Evolutionary conservation across 176 grass and related monocot genomes (phyloP).

Genomic region (Aegilops tauschii): DNA sequence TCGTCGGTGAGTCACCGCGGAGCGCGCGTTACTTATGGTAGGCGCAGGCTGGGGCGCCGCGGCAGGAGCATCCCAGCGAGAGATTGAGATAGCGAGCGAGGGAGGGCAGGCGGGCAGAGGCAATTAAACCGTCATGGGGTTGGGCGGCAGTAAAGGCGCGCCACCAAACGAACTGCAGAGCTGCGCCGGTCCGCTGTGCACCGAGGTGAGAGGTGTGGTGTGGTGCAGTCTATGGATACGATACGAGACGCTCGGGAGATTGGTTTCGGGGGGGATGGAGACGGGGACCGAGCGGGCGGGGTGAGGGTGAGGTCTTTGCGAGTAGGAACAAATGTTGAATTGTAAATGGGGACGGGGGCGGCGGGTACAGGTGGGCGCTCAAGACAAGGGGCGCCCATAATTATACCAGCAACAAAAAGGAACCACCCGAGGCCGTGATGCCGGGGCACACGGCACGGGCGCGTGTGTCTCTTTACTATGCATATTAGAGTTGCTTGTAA

Average conservation of each 20-base stretch:
- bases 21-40: conserved; percentile 19
- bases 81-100: neutral
- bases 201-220: neutral
- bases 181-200: neutral
- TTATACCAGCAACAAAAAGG: neutral
- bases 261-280: neutral
- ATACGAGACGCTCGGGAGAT: neutral
- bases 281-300: neutral
- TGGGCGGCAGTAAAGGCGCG: conserved; percentile 41
- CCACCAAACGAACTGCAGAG: conserved; percentile 27
- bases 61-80: conserved; percentile 22
- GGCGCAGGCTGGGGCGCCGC: neutral
- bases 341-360: neutral
- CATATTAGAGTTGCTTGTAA: too few relatives aligned
- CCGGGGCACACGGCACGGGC: neutral
- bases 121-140: conserved; percentile 25
- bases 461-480: neutral
- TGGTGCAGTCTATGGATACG: neutral
- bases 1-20: conserved; percentile 12
- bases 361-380: conserved; percentile 4
- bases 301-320: neutral
- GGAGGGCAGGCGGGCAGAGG: neutral
- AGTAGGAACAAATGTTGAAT: conserved; percentile 37
- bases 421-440: neutral
- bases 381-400: conserved; percentile 5